Evolutionary conservation across 2,329 filamentous ascomycete genomes (phyloP).

Genomic region (Graphiopsis chlorocephala): DNA sequence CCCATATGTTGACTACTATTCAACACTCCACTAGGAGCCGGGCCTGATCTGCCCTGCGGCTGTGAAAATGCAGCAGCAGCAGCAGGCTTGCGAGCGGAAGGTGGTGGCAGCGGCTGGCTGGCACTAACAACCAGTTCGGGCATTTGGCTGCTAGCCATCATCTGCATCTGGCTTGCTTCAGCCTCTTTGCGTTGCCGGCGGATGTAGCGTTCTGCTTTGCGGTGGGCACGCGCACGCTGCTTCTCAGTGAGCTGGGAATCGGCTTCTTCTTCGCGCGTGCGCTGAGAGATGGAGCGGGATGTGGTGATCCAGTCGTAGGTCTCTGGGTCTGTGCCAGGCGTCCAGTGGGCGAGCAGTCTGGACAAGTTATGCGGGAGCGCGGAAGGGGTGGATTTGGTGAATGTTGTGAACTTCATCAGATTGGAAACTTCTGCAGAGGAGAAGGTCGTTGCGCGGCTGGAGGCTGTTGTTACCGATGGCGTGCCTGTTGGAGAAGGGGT

Average conservation of each 20-base stretch:
- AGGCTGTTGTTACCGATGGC: constrained; percentile 28
- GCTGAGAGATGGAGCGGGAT: constrained; percentile 28
- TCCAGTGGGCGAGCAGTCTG: constrained; percentile 44
- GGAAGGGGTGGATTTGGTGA: constrained; percentile 28
- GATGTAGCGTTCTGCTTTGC: constrained; percentile 40
- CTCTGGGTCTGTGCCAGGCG: constrained; percentile 35
- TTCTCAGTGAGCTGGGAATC: constrained; percentile 38
- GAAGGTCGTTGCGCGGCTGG: constrained; percentile 24
- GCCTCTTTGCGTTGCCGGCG: constrained; percentile 42
- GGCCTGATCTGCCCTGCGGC: neutral
- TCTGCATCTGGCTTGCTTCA: constrained; percentile 24
- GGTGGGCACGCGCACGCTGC: constrained; percentile 37
- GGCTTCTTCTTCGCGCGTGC: constrained; percentile 31
- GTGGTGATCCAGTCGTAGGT: constrained; percentile 42
- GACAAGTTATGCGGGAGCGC: constrained; percentile 34
- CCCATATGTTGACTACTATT: constrained; percentile 26
- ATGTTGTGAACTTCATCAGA: constrained; percentile 37
- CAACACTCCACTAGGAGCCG: constrained; percentile 12
- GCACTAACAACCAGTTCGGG: constrained; percentile 29
- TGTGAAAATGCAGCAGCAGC: neutral
- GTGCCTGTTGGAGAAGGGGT: constrained; percentile 33
- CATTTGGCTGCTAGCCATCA: constrained; percentile 31
- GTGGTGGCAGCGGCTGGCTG: constrained; percentile 25
- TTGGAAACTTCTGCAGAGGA: constrained; percentile 32
- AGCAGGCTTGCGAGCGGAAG: neutral